Evolutionary conservation across 805 yeast genomes (phyloP).

Genomic region (Suhomyces sp.): DNA sequence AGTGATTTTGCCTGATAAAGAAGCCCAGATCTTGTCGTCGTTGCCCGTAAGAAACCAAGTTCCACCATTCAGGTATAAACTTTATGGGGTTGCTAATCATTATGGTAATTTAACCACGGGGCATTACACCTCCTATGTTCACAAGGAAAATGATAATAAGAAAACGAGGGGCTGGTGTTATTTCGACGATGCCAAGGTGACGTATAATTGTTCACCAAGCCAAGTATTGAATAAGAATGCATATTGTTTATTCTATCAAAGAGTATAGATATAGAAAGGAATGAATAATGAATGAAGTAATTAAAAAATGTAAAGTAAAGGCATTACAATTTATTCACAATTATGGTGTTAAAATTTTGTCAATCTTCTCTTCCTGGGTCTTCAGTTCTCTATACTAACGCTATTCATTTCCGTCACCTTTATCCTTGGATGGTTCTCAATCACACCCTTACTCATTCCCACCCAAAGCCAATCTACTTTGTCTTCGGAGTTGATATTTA

Average conservation of each 20-base stretch:
- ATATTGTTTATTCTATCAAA: conserved; percentile 75
- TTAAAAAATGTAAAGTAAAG: too few relatives aligned
- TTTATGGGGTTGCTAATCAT: conserved; percentile 84
- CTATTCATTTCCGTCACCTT: conserved; percentile 25
- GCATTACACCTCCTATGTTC: conserved; percentile 81
- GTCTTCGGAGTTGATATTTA: conserved; percentile 45
- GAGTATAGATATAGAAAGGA: too few relatives aligned
- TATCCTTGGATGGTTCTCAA: conserved; percentile 55
- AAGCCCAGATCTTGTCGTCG: conserved; percentile 44
- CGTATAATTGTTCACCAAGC: conserved; percentile 46
- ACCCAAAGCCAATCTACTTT: conserved; percentile 66
- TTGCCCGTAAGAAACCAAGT: conserved; percentile 69
- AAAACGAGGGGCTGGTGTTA: conserved; percentile 66
- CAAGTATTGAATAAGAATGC: conserved; percentile 73
- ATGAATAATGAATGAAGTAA: too few relatives aligned
- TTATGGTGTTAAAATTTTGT: too few relatives aligned
- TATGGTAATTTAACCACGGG: conserved; percentile 82
- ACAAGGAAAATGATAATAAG: conserved; percentile 49
- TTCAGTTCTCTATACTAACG: too few relatives aligned
- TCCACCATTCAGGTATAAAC: conserved; percentile 75
- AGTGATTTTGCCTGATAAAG: conserved; percentile 38
- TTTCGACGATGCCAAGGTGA: conserved; percentile 77
- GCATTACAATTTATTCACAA: too few relatives aligned
- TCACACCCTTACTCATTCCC: conserved; percentile 59
- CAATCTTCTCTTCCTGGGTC: too few relatives aligned